phyloP scores from a whole-genome alignment of 768 basidiomycete species.

The Tylopilus plumbeoviolaceoides region DNA sequence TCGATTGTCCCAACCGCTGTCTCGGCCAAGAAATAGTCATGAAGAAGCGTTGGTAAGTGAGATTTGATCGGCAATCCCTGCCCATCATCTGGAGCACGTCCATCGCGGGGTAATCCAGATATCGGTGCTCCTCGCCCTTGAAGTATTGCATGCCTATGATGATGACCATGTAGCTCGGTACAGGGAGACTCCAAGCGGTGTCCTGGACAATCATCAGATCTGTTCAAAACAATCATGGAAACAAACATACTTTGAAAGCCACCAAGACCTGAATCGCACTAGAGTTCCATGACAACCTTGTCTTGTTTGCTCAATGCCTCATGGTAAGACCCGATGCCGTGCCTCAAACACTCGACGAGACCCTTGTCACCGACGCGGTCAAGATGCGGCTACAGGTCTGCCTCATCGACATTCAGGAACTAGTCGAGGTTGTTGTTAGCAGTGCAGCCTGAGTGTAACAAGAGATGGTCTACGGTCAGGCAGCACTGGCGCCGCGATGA shows the following conservation, averaged over 20 bases:
- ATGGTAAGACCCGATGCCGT: conserved; percentile 94
- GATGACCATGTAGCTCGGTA: conserved; percentile 95
- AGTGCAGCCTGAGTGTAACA: conserved; percentile 81
- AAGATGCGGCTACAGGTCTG: conserved; percentile 82
- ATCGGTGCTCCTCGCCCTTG: conserved; percentile 97
- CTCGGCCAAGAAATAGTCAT: conserved; percentile 97
- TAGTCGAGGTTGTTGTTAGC: conserved; percentile 82
- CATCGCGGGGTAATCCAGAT: conserved; percentile 97
- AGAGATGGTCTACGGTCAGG: conserved; percentile 87
- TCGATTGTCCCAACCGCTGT: conserved; percentile 98
- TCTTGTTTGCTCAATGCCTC: conserved; percentile 91
- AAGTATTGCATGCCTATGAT: conserved; percentile 99
- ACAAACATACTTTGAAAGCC: conserved; percentile 73
- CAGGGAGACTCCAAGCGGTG: conserved; percentile 92
- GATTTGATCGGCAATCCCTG: conserved; percentile 98
- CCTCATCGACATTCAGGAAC: conserved; percentile 85
- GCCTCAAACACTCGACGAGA: conserved; percentile 75
- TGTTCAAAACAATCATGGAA: not conserved
- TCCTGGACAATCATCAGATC: conserved; percentile 47
- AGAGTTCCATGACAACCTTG: conserved; percentile 87
- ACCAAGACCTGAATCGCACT: conserved; percentile 94
- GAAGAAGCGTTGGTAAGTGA: conserved; percentile 81
- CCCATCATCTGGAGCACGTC: conserved; percentile 97
- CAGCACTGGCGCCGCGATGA: conserved; percentile 91
- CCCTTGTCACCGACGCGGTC: conserved; percentile 76